A percentile compares a stretch with the other conserved stretches of the same genome.
phyloP scores from a whole-genome alignment of 2,329 filamentous ascomycete genomes.

The Rutstroemia sp. region DNA sequence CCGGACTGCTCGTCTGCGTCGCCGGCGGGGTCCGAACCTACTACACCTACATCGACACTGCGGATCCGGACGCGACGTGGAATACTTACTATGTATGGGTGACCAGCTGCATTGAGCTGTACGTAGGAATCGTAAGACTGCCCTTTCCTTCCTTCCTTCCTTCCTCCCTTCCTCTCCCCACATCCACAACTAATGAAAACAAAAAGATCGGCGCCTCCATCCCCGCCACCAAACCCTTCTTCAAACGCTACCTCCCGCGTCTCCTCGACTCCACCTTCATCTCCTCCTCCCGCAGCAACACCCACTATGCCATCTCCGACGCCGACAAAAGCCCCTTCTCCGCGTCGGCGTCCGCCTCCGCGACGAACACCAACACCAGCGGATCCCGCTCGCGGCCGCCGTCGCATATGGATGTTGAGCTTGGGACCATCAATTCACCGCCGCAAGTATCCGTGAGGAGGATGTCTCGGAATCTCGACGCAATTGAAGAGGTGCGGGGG shows the following conservation, averaged over 20 bases:
- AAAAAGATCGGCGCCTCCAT: slow-evolving; percentile 35
- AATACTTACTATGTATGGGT: slow-evolving; percentile 30
- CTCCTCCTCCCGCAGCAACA: neutral
- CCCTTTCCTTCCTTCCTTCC: too few relatives aligned
- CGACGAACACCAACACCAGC: neutral
- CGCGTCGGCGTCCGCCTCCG: neutral
- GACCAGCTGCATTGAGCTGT: slow-evolving; percentile 32
- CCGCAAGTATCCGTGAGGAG: neutral
- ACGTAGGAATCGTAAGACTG: slow-evolving; percentile 34
- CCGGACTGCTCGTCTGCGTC: slow-evolving; percentile 38
- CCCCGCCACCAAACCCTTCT: slow-evolving; percentile 37
- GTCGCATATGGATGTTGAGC: neutral
- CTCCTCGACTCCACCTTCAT: neutral
- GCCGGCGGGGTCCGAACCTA: slow-evolving; percentile 33
- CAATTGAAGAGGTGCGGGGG: neutral
- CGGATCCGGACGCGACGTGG: slow-evolving; percentile 30
- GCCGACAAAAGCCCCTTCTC: neutral
- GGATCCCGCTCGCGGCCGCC: neutral
- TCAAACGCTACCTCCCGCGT: slow-evolving; percentile 31
- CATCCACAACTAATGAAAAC: neutral
- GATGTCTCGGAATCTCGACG: neutral
- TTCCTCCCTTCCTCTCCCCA: too few relatives aligned
- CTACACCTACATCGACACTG: slow-evolving; percentile 26
- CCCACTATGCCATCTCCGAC: neutral
- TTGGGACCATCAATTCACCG: neutral